Base-by-base conservation (phyloP, 2,329 filamentous ascomycete genomes). In the Macrophomina pseudophaseolina region DNA sequence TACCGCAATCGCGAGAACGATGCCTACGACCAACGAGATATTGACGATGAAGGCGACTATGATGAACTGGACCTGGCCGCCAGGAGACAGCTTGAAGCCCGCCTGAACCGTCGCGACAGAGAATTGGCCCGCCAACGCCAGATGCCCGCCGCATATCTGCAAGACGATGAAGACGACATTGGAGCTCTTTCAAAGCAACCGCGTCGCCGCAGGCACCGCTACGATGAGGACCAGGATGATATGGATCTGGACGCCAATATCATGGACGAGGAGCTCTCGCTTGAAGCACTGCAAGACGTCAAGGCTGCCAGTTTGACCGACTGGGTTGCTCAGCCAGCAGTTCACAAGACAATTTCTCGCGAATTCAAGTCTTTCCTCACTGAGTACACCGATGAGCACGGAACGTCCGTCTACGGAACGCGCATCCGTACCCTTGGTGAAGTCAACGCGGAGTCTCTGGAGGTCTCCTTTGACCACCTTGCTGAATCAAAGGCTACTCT, bases 321-420 rank as follows among this genome's bases (percentile, higher is more conserved):
- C 71, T 99, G 96, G 96, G 91, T 99, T 49, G 90, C 92, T 14
- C 90, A 94, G 72, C 92, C 92, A 3, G 88, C 93, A 14, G 95
- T 99, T 12, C 92, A 97, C 80, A 88, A 92, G 72, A 96, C 94
- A 1, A 95, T 99, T 79, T 94, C 93, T 76, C 88, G 94, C 74
- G 95, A 99, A 80, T 99, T 99, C 87, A 97, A 97, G 79, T 91
- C 92, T 3, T 99, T 99, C 83, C 83, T 99, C 73, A 98, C 95
- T 11, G 94, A 97, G 73, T 98, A 96, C 78, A 97, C 90, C 5
- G 95, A 99, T 74, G 89, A 93, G 64, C 89, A 90, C 70, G 94
- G 93, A 65, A 90, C 88, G 4, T 99, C 95, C 0, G 93, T 99
- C 60, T 99, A 99, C 77, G 95, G 95, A 64, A 94, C 93, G 72